Base-by-base conservation (phyloP, 78 protist species). In the Dictyostelium capitatum region DNA sequence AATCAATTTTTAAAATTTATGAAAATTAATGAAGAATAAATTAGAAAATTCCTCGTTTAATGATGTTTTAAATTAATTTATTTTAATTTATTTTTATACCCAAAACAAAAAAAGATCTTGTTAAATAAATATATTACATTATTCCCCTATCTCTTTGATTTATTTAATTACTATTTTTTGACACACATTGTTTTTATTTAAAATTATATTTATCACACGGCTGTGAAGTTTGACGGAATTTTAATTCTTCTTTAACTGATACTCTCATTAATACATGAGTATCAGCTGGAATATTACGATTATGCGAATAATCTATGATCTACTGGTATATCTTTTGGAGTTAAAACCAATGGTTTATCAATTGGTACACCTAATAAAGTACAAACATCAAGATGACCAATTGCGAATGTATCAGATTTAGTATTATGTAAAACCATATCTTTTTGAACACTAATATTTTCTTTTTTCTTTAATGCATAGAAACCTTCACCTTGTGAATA, bases 131-230 rank as follows among this genome's bases (percentile, higher is more conserved):
- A n/a, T n/a, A n/a, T n/a, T n/a, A n/a, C n/a, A n/a, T n/a, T n/a
- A n/a, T n/a, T n/a, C n/a, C n/a, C n/a, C n/a, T n/a, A n/a, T n/a
- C n/a, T n/a, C n/a, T n/a, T n/a, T n/a, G n/a, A n/a, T n/a, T n/a
- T n/a, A n/a, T n/a, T n/a, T n/a, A n/a, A n/a, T n/a, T n/a, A n/a
- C n/a, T n/a, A n/a, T n/a, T n/a, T n/a, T n/a, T n/a, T n/a, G n/a
- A n/a, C n/a, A n/a, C n/a, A n/a, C n/a, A n/a, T n/a, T n/a, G n/a
- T 56, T 20, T 64, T 28, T 70, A 70, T 70, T 19, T 70, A 73
- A 73, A 73, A 73, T 47, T 73, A 73, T 73, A 73, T 73, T 73
- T 73, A n/a, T n/a, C n/a, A n/a, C n/a, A n/a, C n/a, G n/a, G n/a
- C n/a, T n/a, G n/a, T 23, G 80, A 73, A 73, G 43, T 37, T 46